phyloP scores from a whole-genome alignment of 495 filamentous ascomycete species.

The Talaromyces adpressus region DNA sequence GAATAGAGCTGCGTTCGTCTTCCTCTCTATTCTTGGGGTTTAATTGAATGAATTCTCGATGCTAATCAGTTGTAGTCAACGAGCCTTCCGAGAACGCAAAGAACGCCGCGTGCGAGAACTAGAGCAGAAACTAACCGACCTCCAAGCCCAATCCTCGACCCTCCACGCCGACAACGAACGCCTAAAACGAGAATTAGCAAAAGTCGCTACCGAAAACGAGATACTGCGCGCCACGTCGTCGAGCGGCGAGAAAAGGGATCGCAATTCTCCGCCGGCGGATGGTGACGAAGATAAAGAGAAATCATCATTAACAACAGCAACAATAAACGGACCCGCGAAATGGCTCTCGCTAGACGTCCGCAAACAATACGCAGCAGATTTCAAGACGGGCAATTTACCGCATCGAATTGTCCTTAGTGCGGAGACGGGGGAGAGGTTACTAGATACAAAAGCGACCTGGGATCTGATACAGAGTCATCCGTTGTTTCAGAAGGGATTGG shows the following conservation, averaged over 20 bases:
- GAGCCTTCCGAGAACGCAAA: constrained; percentile 95
- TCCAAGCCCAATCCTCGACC: constrained; percentile 51
- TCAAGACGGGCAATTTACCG: constrained; percentile 32
- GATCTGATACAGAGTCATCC: constrained; percentile 83
- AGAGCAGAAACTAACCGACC: constrained; percentile 71
- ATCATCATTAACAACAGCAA: constrained; percentile 12
- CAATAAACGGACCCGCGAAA: constrained; percentile 58
- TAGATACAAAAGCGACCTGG: constrained; percentile 81
- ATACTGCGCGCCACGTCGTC: constrained; percentile 69
- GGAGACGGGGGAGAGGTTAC: constrained; percentile 63
- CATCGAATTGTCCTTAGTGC: constrained; percentile 63
- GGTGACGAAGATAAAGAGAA: constrained; percentile 13
- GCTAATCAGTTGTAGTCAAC: constrained; percentile 54
- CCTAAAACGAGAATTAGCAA: constrained; percentile 72
- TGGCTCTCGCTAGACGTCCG: constrained; percentile 68
- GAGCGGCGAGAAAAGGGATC: constrained; percentile 13
- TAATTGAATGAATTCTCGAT: neutral
- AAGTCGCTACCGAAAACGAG: constrained; percentile 83
- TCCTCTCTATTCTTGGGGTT: neutral
- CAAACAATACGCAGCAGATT: constrained; percentile 22
- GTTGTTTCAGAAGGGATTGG: constrained; percentile 69
- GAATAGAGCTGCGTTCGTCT: constrained; percentile 88
- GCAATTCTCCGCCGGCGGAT: constrained; percentile 7
- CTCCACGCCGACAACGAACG: constrained; percentile 73
- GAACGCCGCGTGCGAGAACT: constrained; percentile 90